These are phyloP conservation scores for Orbilia ellipsospora DNA, from an alignment of 2,329 filamentous ascomycete species.

Conservation along the genomic window DNA sequence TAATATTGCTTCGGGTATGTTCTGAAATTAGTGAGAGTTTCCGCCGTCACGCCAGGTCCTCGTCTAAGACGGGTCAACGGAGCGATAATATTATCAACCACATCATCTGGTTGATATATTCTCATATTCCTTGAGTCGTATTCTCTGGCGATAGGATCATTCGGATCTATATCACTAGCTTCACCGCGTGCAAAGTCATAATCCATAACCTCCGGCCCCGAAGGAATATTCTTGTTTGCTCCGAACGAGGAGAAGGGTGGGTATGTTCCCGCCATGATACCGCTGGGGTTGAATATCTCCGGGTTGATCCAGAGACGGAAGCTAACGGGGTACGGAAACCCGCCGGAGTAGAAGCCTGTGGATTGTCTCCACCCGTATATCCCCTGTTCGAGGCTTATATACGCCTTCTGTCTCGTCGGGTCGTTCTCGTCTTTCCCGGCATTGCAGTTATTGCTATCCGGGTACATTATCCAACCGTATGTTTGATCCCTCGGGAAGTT, in stretches of 20 bases:
- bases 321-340: slow-evolving; percentile 19
- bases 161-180: background rate
- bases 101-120: slow-evolving; percentile 4
- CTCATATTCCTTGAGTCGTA: slow-evolving; percentile 3
- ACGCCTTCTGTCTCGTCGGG: background rate
- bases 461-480: slow-evolving; percentile 48
- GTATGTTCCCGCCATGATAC: background rate
- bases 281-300: slow-evolving; percentile 9
- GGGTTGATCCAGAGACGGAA: slow-evolving; percentile 38
- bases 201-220: background rate
- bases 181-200: slow-evolving; percentile 1
- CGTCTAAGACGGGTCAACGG: slow-evolving; percentile 4
- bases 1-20: slow-evolving; percentile 19
- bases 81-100: background rate
- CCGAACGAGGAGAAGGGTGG: slow-evolving; percentile 20
- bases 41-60: background rate
- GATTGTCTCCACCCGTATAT: slow-evolving; percentile 15
- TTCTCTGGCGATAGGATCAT: slow-evolving; percentile 10
- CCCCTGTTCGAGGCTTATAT: slow-evolving; percentile 26
- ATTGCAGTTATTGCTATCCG: slow-evolving; percentile 21
- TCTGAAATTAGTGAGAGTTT: slow-evolving; percentile 3
- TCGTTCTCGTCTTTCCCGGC: background rate
- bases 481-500: background rate
- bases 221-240: slow-evolving; percentile 1
- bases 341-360: background rate